Percentiles rank a stretch among this genome's conserved stretches.
Conservation (phyloP, 148 eudicot genomes). For the Rhododendron kiyosumense region DNA sequence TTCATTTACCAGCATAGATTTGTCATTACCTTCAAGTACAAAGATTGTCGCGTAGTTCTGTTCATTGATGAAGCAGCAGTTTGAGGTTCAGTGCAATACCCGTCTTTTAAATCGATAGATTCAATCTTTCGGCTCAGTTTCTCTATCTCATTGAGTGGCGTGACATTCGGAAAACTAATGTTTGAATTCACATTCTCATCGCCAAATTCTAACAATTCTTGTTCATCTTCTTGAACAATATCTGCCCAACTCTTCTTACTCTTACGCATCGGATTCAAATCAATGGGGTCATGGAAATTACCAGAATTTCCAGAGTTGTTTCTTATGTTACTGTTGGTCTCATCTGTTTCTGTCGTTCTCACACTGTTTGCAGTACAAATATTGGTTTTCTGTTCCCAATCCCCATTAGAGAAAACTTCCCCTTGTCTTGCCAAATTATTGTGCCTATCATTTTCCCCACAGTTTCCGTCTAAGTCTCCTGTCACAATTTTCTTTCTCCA, state of each 20-base stretch:
- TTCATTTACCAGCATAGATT: not conserved
- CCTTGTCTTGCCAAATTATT: no score
- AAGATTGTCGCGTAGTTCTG: constrained; percentile 20
- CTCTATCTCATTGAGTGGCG: constrained; percentile 8
- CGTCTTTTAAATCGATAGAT: constrained; percentile 16
- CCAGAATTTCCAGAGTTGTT: not conserved
- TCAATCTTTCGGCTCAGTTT: constrained; percentile 18
- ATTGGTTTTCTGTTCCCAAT: not conserved
- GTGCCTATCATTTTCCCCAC: not conserved
- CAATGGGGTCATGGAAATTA: not conserved
- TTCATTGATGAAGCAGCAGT: constrained; percentile 2
- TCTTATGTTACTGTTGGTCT: not conserved
- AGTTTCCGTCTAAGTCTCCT: not conserved
- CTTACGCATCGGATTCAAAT: constrained; percentile 2
- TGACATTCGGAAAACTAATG: constrained; percentile 8
- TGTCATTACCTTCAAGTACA: constrained; percentile 18
- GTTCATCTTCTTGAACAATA: constrained; percentile 73
- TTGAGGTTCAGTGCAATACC: constrained; percentile 18
- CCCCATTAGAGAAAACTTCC: not conserved
- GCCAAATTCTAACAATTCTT: constrained; percentile 7
- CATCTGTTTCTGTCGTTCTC: not conserved
- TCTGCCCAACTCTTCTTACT: constrained; percentile 75
- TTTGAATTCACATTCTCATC: constrained; percentile 30
- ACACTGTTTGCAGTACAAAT: not conserved
- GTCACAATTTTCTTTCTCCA: constrained; percentile 1